These are phyloP conservation scores for Ceratocystiopsis sp. DNA, from an alignment of 2,329 filamentous ascomycete species.

Conservation along the genomic window DNA sequence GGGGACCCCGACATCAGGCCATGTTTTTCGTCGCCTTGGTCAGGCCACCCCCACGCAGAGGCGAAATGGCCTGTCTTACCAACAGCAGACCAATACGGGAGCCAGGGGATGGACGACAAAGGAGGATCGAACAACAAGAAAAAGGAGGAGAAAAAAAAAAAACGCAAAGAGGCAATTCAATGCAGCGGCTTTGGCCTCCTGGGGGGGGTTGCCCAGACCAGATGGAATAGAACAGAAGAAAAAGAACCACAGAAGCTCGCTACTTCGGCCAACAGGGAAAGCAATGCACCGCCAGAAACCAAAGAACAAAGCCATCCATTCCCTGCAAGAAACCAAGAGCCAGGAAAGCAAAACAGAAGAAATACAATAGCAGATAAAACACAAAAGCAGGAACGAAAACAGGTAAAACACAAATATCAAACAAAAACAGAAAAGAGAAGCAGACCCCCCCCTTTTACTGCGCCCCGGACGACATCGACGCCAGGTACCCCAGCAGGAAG, in stretches of 20 bases:
- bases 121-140: neutral
- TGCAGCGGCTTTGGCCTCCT: neutral
- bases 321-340: neutral
- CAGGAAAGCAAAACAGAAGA: neutral
- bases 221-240: neutral
- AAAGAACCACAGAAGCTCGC: neutral
- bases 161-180: neutral
- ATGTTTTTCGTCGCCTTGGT: no score
- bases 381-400: neutral
- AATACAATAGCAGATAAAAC: neutral
- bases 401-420: neutral
- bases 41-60: no score
- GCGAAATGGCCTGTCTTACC: no score
- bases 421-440: neutral
- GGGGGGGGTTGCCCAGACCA: neutral
- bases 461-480: slow-evolving; percentile 31
- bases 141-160: neutral
- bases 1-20: no score
- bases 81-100: no score
- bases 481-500: slow-evolving; percentile 61
- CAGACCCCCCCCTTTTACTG: neutral
- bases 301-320: no score
- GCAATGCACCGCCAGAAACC: no score
- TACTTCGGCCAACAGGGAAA: neutral
- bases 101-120: neutral